Conservation (phyloP, 148 eudicot genomes). For the Silene uniflora region DNA sequence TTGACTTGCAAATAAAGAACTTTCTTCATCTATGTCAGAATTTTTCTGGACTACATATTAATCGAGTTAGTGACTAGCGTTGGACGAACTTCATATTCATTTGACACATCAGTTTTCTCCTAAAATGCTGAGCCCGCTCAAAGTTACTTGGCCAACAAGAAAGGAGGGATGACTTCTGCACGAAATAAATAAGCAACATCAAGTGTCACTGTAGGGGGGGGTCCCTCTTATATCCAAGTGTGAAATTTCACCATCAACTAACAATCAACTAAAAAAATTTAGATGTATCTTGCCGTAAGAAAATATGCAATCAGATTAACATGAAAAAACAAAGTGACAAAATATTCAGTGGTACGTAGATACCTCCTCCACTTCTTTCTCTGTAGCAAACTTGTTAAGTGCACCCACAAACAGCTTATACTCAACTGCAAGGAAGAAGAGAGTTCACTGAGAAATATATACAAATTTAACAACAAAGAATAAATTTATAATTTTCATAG, state of each 20-base stretch:
- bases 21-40: neutral
- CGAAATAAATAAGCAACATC: neutral
- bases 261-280: neutral
- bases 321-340: neutral
- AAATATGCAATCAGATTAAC: neutral
- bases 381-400: conserved; percentile 77
- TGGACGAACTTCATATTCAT: neutral
- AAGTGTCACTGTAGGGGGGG: neutral
- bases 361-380: conserved; percentile 95
- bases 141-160: neutral
- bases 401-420: conserved; percentile 92
- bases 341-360: neutral
- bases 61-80: neutral
- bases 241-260: neutral
- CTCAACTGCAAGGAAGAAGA: conserved; percentile 71
- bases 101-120: neutral
- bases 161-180: neutral
- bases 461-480: conserved; percentile 7
- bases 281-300: neutral
- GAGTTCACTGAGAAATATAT: conserved; percentile 19
- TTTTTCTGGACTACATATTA: neutral
- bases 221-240: neutral
- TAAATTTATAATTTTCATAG: neutral
- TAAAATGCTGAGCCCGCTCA: neutral
- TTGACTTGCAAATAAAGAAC: neutral